Evolutionary conservation across 495 filamentous ascomycete genomes (phyloP).

Genomic region (Cladorrhinum samala): DNA sequence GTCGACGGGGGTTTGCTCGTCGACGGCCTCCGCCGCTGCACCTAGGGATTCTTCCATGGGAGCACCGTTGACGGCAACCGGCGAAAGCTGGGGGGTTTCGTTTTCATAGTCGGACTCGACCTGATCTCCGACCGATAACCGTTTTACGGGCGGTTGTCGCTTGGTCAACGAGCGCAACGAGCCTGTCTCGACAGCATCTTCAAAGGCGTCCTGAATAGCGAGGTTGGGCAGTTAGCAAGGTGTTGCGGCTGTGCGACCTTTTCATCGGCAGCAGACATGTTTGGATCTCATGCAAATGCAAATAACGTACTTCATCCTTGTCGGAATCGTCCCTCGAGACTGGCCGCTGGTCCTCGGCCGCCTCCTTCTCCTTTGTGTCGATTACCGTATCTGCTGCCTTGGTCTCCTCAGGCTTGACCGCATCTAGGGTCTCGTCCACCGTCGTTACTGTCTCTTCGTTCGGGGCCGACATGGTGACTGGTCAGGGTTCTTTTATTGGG

Average conservation of each 20-base stretch:
- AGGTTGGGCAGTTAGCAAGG: slow-evolving; percentile 14
- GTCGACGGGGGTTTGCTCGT: slow-evolving; percentile 3
- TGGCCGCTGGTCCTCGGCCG: slow-evolving; percentile 6
- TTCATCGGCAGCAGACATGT: background rate
- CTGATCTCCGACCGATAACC: slow-evolving; percentile 21
- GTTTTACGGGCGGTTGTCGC: slow-evolving; percentile 40
- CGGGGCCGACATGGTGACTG: background rate
- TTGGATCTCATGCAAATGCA: background rate
- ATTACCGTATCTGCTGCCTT: background rate
- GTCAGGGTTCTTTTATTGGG: background rate
- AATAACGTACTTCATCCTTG: slow-evolving; percentile 33
- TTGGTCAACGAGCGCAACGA: slow-evolving; percentile 45
- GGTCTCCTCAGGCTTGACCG: background rate
- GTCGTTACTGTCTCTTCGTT: background rate
- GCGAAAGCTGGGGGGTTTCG: slow-evolving; percentile 19
- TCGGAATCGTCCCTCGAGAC: slow-evolving; percentile 22
- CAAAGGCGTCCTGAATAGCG: slow-evolving; percentile 61
- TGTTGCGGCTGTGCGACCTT: slow-evolving; percentile 13
- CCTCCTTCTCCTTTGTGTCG: slow-evolving; percentile 1
- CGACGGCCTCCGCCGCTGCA: background rate
- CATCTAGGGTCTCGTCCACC: background rate
- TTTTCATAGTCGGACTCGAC: slow-evolving; percentile 27
- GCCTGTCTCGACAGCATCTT: slow-evolving; percentile 62
- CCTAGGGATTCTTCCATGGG: slow-evolving; percentile 9
- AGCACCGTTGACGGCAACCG: slow-evolving; percentile 10